Evolutionary conservation across 2,329 filamentous ascomycete genomes (phyloP).

Genomic region (Alternaria sp.): DNA sequence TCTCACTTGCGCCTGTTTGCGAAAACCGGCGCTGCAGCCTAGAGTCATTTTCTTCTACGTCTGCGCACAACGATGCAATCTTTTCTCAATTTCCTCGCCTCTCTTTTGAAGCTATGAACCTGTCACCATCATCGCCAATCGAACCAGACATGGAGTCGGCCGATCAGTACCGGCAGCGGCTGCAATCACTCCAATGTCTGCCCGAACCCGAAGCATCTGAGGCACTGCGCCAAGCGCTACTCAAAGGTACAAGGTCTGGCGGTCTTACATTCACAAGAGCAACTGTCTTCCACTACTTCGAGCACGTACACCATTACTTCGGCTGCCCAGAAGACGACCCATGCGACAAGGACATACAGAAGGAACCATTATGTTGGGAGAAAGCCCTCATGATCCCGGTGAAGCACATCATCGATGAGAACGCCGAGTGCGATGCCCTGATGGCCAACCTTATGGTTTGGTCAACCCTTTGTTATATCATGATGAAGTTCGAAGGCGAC

Average conservation of each 20-base stretch:
- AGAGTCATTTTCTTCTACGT: neutral
- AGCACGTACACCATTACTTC: neutral
- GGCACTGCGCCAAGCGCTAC: neutral
- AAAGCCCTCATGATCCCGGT: neutral
- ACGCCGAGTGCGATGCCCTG: neutral
- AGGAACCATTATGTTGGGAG: conserved; percentile 29
- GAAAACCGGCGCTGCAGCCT: neutral
- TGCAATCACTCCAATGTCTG: neutral
- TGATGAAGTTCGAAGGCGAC: neutral
- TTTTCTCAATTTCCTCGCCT: neutral
- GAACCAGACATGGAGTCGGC: neutral
- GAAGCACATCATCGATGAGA: neutral
- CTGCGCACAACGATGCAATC: neutral
- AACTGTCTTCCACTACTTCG: neutral
- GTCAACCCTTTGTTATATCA: neutral
- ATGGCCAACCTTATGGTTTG: neutral
- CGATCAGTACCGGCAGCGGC: neutral
- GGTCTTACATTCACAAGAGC: neutral
- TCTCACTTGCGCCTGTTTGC: neutral
- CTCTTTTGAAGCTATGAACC: neutral
- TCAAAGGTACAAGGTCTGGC: neutral
- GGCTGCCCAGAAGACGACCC: neutral
- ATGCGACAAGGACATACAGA: conserved; percentile 51
- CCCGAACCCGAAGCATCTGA: neutral
- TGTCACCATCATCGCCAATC: neutral